phyloP scores from a whole-genome alignment of 2,329 filamentous ascomycete species.

The Verticillium dahliae region DNA sequence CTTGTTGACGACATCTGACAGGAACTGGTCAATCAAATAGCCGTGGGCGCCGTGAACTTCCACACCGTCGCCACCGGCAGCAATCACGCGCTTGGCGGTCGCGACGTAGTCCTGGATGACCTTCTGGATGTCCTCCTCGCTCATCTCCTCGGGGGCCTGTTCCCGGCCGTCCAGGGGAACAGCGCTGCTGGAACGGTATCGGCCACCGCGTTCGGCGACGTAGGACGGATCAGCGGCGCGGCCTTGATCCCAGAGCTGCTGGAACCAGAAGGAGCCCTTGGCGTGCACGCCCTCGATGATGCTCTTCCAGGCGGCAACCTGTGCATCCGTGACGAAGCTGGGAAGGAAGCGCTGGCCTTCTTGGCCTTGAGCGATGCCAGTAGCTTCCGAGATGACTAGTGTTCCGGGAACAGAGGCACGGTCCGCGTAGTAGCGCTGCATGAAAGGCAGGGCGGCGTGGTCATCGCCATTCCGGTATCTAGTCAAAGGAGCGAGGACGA shows the following conservation, averaged over 20 bases:
- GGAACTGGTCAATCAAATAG: constrained; percentile 54
- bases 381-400: constrained; percentile 21
- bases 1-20: constrained; percentile 27
- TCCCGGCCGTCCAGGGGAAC: constrained; percentile 1
- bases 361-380: constrained; percentile 15
- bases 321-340: constrained; percentile 33
- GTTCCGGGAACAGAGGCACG: constrained; percentile 37
- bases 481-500: constrained; percentile 7
- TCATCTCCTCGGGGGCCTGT: constrained; percentile 32
- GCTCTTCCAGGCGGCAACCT: constrained; percentile 17
- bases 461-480: constrained; percentile 6
- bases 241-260: constrained; percentile 10
- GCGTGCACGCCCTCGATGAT: constrained; percentile 19
- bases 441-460: constrained; percentile 12
- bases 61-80: constrained; percentile 58
- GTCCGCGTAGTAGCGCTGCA: constrained; percentile 19
- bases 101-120: constrained; percentile 50
- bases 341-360: constrained; percentile 21
- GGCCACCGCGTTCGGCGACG: constrained; percentile 3
- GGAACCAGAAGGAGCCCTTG: constrained; percentile 20
- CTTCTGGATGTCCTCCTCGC: constrained; percentile 50
- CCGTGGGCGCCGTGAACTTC: constrained; percentile 47
- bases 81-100: constrained; percentile 41
- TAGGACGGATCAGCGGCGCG: constrained; percentile 7
- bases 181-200: constrained; percentile 5